A percentile compares a stretch with the other conserved stretches of the same genome.
Conservation (phyloP, 176 grass and related monocot genomes). For the Avena insularis region DNA sequence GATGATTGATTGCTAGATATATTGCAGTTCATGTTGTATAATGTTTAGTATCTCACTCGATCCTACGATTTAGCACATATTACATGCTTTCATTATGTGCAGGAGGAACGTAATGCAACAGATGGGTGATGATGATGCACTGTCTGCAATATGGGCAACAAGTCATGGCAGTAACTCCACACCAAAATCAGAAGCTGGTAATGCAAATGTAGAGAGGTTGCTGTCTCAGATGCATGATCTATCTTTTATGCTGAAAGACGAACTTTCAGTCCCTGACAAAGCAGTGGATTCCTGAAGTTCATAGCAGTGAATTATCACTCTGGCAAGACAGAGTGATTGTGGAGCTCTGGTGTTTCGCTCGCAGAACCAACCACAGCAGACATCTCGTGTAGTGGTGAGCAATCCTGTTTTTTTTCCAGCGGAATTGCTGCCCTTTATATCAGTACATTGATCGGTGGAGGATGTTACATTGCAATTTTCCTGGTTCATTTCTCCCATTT, state of each 20-base stretch:
- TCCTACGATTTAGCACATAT: constrained; percentile 21
- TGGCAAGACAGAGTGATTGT: not conserved
- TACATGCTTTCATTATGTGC: constrained; percentile 36
- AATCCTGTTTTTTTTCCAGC: constrained; percentile 10
- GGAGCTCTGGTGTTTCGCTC: not conserved
- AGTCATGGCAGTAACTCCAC: constrained; percentile 31
- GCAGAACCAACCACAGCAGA: constrained; percentile 2
- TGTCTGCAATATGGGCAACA: constrained; percentile 45
- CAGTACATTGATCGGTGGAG: constrained; percentile 24
- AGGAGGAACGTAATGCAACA: constrained; percentile 50
- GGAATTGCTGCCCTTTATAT: constrained; percentile 9
- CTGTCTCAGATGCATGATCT: constrained; percentile 78
- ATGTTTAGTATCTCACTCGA: constrained; percentile 31
- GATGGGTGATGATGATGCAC: constrained; percentile 42
- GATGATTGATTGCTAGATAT: constrained; percentile 19
- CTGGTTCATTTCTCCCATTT: not conserved
- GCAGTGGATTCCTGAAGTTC: constrained; percentile 38
- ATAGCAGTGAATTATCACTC: not conserved
- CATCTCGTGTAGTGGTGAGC: not conserved
- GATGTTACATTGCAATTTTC: constrained; percentile 25
- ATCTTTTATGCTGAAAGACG: constrained; percentile 84
- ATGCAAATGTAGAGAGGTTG: constrained; percentile 56
- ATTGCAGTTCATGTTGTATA: constrained; percentile 5
- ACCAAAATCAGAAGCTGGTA: constrained; percentile 44
- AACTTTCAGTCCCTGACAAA: constrained; percentile 72